Percentiles rank a stretch among this genome's conserved stretches.
phyloP scores from a whole-genome alignment of 495 filamentous ascomycete genomes.

The Penicillium ucsense region DNA sequence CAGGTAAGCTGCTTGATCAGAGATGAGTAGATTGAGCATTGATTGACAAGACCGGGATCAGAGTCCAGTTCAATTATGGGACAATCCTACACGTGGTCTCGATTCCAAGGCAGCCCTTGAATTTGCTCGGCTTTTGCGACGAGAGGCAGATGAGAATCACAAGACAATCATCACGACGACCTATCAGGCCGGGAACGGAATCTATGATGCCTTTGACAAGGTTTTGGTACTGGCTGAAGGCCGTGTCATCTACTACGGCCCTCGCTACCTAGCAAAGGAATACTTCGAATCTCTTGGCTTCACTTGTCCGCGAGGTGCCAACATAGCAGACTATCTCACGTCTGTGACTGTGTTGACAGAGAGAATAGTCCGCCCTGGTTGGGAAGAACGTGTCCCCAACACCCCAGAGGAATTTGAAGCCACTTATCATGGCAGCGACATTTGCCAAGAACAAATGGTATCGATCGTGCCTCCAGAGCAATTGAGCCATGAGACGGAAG shows the following conservation, averaged over 20 bases:
- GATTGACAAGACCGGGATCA: not conserved
- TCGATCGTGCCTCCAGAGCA: constrained; percentile 50
- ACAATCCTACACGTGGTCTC: constrained; percentile 68
- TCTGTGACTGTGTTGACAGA: constrained; percentile 65
- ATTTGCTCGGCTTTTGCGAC: constrained; percentile 59
- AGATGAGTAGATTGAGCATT: constrained; percentile 3
- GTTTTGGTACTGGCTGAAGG: constrained; percentile 70
- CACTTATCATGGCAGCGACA: constrained; percentile 58
- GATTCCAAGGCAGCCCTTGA: constrained; percentile 76
- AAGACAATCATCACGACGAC: constrained; percentile 65
- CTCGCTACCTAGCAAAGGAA: constrained; percentile 44
- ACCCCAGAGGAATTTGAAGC: constrained; percentile 69
- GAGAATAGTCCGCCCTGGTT: constrained; percentile 53
- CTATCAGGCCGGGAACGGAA: constrained; percentile 71
- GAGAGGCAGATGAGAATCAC: constrained; percentile 54
- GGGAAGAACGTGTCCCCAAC: constrained; percentile 54
- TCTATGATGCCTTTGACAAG: constrained; percentile 73
- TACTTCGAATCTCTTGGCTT: constrained; percentile 71
- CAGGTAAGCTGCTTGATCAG: constrained; percentile 39
- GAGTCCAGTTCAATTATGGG: constrained; percentile 78
- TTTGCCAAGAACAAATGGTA: constrained; percentile 49
- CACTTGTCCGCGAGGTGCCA: constrained; percentile 56
- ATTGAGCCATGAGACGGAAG: constrained; percentile 31
- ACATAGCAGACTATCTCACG: constrained; percentile 70
- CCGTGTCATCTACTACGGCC: constrained; percentile 69